Evolutionary conservation across 352 stramenopile genomes (phyloP).

Genomic region (Phytophthora sojae): DNA sequence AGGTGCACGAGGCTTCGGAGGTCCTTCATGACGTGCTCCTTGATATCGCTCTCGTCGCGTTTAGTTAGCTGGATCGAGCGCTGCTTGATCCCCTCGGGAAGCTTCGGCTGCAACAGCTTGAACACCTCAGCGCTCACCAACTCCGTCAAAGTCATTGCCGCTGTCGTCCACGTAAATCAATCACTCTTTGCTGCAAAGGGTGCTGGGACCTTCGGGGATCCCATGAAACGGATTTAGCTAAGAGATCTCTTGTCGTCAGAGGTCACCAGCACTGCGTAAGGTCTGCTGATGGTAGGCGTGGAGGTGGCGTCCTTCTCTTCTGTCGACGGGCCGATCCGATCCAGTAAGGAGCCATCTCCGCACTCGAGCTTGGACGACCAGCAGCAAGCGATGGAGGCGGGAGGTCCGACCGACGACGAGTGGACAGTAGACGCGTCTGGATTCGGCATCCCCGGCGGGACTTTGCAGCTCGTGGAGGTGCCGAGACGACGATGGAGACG

Average conservation of each 20-base stretch:
- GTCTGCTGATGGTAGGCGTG: conserved; percentile 5
- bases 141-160: not conserved
- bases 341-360: not conserved
- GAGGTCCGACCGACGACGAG: conserved; percentile 3
- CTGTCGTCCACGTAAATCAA: too few species aligned
- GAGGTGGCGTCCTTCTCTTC: not conserved
- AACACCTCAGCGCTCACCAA: not conserved
- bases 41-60: too few species aligned
- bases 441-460: conserved; percentile 35
- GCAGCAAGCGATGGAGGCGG: conserved; percentile 9
- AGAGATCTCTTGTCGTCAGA: conserved; percentile 3
- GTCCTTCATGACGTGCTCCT: too few species aligned
- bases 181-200: too few species aligned
- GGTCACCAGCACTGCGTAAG: conserved; percentile 1
- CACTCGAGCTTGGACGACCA: not conserved
- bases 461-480: conserved; percentile 35
- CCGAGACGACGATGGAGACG: conserved; percentile 26
- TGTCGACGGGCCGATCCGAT: not conserved
- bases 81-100: too few species aligned
- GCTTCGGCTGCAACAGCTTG: not conserved
- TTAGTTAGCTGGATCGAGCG: too few species aligned
- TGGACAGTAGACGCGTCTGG: conserved; percentile 19
- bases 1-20: too few species aligned
- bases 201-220: too few species aligned
- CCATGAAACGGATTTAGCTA: conserved; percentile 1